Evolutionary conservation across 371 early-diverging fungal genomes (phyloP).

Genomic region (Encephalitozoon hellem): DNA sequence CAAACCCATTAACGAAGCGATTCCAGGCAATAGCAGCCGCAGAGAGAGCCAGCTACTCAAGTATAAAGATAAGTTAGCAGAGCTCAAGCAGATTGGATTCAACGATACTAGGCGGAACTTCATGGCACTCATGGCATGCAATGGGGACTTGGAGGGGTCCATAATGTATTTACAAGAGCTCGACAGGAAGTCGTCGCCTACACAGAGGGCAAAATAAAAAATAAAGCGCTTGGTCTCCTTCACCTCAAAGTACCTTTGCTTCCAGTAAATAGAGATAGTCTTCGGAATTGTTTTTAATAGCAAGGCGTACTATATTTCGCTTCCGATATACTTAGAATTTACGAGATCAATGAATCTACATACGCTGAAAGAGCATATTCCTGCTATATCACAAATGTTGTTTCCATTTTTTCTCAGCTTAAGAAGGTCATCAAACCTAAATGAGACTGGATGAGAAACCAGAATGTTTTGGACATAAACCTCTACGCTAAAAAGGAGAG

Average conservation of each 20-base stretch:
- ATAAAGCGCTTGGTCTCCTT: not conserved
- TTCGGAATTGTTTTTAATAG: not conserved
- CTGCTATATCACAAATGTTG: constrained; percentile 18
- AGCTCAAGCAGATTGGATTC: constrained; percentile 74
- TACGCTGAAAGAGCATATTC: constrained; percentile 37
- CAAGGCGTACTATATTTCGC: not conserved
- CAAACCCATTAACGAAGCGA: constrained; percentile 5
- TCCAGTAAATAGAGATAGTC: not conserved
- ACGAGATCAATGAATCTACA: constrained; percentile 48
- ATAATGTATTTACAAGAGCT: constrained; percentile 34
- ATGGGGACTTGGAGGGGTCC: constrained; percentile 65
- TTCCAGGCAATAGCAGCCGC: constrained; percentile 45
- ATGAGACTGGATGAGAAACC: constrained; percentile 13
- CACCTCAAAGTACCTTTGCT: too few species aligned
- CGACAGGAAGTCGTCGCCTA: not conserved
- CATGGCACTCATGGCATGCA: constrained; percentile 67
- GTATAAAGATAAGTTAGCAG: constrained; percentile 66
- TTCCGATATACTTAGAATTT: constrained; percentile 53
- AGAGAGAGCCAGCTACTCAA: constrained; percentile 50
- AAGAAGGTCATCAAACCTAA: constrained; percentile 56
- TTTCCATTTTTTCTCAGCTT: constrained; percentile 29
- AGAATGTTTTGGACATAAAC: constrained; percentile 34
- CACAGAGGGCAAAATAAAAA: not conserved
- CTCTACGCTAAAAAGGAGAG: constrained; percentile 40
- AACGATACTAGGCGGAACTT: constrained; percentile 67